A percentile compares a stretch with the other conserved stretches of the same genome.
Conservation (phyloP, 306 rosid species). For the Lathyrus tuberosus region DNA sequence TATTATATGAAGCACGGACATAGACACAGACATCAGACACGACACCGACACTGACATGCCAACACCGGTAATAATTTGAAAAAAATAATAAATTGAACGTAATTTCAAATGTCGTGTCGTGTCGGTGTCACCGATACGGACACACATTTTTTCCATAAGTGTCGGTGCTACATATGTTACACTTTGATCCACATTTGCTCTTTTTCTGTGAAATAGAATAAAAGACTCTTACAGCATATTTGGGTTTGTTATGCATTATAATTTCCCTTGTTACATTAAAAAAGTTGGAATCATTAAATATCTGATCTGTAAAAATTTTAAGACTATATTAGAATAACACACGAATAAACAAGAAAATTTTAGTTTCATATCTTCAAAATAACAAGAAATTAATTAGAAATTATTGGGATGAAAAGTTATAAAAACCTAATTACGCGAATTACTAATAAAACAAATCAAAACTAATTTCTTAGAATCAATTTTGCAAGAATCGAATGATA, state of each 20-base stretch:
- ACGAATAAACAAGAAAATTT: background rate
- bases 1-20: background rate
- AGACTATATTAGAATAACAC: background rate
- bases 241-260: background rate
- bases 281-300: background rate
- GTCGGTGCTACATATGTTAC: background rate
- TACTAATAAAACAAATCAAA: background rate
- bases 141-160: too few relatives aligned
- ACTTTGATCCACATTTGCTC: background rate
- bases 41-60: too few relatives aligned
- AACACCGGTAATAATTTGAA: too few relatives aligned
- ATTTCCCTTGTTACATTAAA: background rate
- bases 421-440: background rate
- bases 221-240: background rate
- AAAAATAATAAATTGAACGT: too few relatives aligned
- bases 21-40: too few relatives aligned
- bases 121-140: too few relatives aligned
- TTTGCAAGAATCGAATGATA: background rate
- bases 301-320: background rate
- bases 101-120: too few relatives aligned
- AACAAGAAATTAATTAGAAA: background rate
- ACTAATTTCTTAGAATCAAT: background rate
- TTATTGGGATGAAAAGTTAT: background rate
- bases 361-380: background rate
- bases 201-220: background rate